Conservation (phyloP, 2,329 filamentous ascomycete genomes). For the Exserohilum turcica region DNA sequence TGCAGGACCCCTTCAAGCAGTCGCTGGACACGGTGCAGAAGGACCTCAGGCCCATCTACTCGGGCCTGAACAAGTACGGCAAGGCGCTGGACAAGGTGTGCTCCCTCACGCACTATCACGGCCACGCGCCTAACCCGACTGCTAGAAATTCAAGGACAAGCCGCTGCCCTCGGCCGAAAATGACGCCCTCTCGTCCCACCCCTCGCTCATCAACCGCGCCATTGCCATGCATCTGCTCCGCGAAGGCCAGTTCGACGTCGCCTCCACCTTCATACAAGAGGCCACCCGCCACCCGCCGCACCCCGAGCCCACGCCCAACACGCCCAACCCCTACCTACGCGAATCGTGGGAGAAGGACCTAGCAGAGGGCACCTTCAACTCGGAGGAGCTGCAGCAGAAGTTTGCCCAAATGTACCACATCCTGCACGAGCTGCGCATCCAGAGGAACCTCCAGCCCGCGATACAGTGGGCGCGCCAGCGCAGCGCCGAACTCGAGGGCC, state of each 20-base stretch:
- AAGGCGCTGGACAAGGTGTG: constrained; percentile 81
- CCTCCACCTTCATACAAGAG: constrained; percentile 82
- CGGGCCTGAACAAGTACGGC: constrained; percentile 79
- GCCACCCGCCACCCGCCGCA: constrained; percentile 56
- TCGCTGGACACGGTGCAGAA: constrained; percentile 80
- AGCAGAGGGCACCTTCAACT: constrained; percentile 64
- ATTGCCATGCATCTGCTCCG: constrained; percentile 96
- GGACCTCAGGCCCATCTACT: constrained; percentile 81
- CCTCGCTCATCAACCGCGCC: constrained; percentile 82
- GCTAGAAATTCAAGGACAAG: constrained; percentile 64
- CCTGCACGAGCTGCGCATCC: constrained; percentile 73
- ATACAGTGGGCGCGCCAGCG: constrained; percentile 84
- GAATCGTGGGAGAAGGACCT: constrained; percentile 52
- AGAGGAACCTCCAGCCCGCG: constrained; percentile 76
- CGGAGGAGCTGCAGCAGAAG: constrained; percentile 72
- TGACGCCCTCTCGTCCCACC: constrained; percentile 77
- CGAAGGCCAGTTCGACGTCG: constrained; percentile 90
- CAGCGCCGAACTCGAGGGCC: constrained; percentile 71
- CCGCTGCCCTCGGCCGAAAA: constrained; percentile 76
- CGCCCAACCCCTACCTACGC: constrained; percentile 39
- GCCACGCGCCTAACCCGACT: constrained; percentile 13
- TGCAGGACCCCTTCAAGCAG: constrained; percentile 83
- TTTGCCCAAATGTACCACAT: constrained; percentile 93
- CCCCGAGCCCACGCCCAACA: constrained; percentile 45
- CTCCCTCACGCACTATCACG: not conserved